phyloP scores from a whole-genome alignment of 177 flowering plant species.

The Vitis hybrid region DNA sequence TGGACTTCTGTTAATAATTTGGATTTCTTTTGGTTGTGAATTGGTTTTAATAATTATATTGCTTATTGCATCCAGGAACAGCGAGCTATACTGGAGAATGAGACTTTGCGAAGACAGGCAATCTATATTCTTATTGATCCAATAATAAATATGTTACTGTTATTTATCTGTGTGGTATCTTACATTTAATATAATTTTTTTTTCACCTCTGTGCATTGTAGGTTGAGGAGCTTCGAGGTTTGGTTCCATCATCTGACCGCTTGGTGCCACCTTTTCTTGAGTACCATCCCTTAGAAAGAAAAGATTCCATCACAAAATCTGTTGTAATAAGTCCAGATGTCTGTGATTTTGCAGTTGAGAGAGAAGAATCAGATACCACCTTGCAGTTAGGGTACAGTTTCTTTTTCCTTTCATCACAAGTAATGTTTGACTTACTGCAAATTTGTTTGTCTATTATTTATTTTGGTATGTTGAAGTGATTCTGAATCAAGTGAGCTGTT shows the following conservation, averaged over 20 bases:
- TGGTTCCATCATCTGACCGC: conserved; percentile 29
- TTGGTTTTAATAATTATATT: conserved; percentile 15
- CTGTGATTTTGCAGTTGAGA: conserved; percentile 33
- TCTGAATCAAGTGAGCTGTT: too few relatives aligned
- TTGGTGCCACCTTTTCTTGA: conserved; percentile 38
- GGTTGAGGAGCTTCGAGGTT: conserved; percentile 65
- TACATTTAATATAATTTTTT: background rate
- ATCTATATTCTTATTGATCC: background rate
- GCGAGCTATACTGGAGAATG: conserved; percentile 58
- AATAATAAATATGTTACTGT: background rate
- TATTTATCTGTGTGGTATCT: background rate
- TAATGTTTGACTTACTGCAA: background rate
- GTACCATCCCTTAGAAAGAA: conserved; percentile 33
- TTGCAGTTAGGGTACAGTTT: conserved; percentile 68
- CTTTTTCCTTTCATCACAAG: background rate
- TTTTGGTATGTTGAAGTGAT: background rate
- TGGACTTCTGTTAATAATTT: background rate
- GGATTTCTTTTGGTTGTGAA: background rate
- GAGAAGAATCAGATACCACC: conserved; percentile 65
- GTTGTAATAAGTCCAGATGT: conserved; percentile 29
- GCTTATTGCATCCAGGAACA: conserved; percentile 52
- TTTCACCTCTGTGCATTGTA: conserved; percentile 17
- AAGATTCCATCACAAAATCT: conserved; percentile 21
- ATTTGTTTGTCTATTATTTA: background rate
- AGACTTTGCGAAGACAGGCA: conserved; percentile 71